A percentile compares a stretch with the other conserved stretches of the same genome.
These are phyloP conservation scores for Beauveria scarabaeidicola DNA, from an alignment of 2,329 filamentous ascomycete species.

Conservation along the genomic window DNA sequence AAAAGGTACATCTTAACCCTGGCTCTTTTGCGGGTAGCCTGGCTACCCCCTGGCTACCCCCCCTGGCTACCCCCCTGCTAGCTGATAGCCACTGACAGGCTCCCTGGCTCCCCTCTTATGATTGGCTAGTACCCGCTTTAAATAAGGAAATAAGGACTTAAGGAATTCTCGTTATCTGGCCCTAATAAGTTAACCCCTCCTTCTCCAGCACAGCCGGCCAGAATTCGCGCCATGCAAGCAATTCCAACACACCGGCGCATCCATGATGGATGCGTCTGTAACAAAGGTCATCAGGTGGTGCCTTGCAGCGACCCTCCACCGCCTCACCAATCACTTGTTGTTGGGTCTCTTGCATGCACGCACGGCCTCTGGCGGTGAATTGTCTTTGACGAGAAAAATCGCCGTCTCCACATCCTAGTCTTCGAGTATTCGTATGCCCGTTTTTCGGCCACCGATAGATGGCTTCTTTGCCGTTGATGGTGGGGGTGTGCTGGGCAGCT, in stretches of 20 bases:
- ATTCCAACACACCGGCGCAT: background rate
- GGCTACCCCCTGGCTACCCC: no score
- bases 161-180: no score
- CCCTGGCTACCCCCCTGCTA: no score
- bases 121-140: no score
- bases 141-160: no score
- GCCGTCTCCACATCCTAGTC: background rate
- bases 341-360: constrained; percentile 3
- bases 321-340: background rate
- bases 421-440: background rate
- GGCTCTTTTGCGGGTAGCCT: no score
- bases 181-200: no score
- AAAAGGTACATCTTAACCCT: no score
- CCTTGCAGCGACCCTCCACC: background rate
- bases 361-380: constrained; percentile 10
- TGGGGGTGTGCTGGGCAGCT: background rate
- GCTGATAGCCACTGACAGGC: no score
- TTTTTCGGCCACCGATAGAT: background rate
- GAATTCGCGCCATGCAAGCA: background rate
- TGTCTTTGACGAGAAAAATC: background rate
- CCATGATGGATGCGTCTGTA: background rate
- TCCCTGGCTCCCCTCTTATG: no score
- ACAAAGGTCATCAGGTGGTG: background rate
- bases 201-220: background rate
- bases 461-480: background rate